Evolutionary conservation across 192 early-diverging fungal species (phyloP), one percentile per base, ranked within the genome.

Genomic region (Coemansia sp.): DNA sequence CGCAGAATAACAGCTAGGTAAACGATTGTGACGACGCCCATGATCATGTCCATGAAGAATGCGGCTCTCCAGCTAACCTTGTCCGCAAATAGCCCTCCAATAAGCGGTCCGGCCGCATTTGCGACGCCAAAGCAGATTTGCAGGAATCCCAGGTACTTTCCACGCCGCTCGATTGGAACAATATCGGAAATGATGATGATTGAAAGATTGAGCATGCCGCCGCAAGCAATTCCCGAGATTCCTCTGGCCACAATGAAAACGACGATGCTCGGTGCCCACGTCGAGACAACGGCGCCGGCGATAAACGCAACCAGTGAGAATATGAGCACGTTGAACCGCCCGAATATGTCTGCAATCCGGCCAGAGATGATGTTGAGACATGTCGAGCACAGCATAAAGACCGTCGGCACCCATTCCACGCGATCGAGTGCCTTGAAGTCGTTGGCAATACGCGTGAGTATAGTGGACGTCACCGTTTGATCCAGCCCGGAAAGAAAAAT

Each of bases 341-440:
- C 86, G 79, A 92, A 90, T 57, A 94, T 91, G 65, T 96, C 94
- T n/a, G 92, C 85, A 35, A 95, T 68, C 64, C 91, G 93, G 6
- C 94, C 95, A 69, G 94, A 95, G 1, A 92, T 64, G n/a, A 91
- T 88, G 45, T 89, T 85, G 60, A 91, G 81, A 26, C 91, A 81
- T 0, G 92, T 93, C 39, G 85, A 83, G 43, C 85, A 84, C 45
- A 92, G 77, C 53, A 94, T 84, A 60, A 92, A 95, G 12, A 87
- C 75, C 9, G 88, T 92, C n/a, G 92, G 92, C 57, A 98, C 87
- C 95, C 95, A 98, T 35, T 92, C 77, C 44, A 95, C 87, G 62
- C 87, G 80, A 62, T 86, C 85, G 41, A 92, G 81, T 0, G 87
- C 82, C 20, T 84, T 68, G 55, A 96, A 94, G 56, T 98, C 93